A percentile compares a stretch with the other conserved stretches of the same genome.
Conservation (phyloP, 768 basidiomycete species). For the Macrolepiota albuminosa region DNA sequence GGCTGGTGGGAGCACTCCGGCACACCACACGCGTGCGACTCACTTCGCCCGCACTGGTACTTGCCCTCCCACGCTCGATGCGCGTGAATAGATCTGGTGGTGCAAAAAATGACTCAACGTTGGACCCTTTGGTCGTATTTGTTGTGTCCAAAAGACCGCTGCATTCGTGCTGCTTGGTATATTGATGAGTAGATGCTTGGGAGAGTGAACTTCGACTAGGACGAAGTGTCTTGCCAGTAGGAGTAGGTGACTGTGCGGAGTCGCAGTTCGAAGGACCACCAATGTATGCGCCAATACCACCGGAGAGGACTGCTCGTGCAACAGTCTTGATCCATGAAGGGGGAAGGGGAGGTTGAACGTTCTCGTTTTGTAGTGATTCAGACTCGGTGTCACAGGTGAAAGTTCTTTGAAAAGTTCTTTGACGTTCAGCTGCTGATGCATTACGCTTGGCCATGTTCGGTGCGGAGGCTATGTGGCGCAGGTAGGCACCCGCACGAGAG, state of each 20-base stretch:
- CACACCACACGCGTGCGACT: conserved; percentile 57
- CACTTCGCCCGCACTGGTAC: conserved; percentile 36
- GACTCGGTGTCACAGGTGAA: conserved; percentile 29
- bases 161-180: conserved; percentile 10
- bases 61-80: conserved; percentile 30
- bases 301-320: conserved; percentile 58
- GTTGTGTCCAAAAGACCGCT: conserved; percentile 33
- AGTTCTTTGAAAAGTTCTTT: conserved; percentile 19
- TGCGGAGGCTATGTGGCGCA: conserved; percentile 70
- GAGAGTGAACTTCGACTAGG: conserved; percentile 37
- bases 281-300: conserved; percentile 41
- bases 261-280: conserved; percentile 30
- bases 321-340: conserved; percentile 68
- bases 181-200: conserved; percentile 22
- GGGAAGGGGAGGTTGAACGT: conserved; percentile 52
- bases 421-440: conserved; percentile 23
- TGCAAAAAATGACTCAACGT: conserved; percentile 7
- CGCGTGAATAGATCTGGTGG: conserved; percentile 35
- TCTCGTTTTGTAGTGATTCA: conserved; percentile 22
- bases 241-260: not conserved
- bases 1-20: conserved; percentile 64
- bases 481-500: conserved; percentile 59
- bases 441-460: conserved; percentile 36
- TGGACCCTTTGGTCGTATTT: conserved; percentile 15
- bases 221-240: conserved; percentile 21